These are phyloP conservation scores for Yarrowia hollandica DNA, from an alignment of 805 yeast species.

Conservation along the genomic window DNA sequence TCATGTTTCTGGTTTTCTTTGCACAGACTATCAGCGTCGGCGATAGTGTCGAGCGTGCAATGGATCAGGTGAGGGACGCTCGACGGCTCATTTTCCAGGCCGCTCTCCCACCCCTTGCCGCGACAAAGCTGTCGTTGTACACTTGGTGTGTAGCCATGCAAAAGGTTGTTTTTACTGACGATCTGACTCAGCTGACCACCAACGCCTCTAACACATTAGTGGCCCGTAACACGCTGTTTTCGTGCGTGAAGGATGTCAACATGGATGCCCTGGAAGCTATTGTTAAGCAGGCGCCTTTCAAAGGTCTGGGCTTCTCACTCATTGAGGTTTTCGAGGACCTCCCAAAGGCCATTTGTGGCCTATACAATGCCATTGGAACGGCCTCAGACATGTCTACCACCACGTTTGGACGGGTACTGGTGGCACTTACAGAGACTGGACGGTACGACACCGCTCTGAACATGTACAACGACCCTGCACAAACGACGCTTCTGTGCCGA, in stretches of 20 bases:
- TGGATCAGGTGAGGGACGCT: neutral
- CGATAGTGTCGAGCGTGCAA: neutral
- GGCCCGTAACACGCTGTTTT: neutral
- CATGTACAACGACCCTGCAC: neutral
- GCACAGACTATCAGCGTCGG: neutral
- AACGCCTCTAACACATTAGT: neutral
- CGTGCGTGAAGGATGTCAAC: neutral
- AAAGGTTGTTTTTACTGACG: neutral
- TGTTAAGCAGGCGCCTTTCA: neutral
- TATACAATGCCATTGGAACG: neutral
- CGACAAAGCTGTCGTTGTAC: neutral
- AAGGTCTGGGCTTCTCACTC: neutral
- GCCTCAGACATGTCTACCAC: neutral
- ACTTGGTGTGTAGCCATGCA: slow-evolving; percentile 13
- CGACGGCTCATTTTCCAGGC: neutral
- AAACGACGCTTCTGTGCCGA: neutral
- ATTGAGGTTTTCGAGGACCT: neutral
- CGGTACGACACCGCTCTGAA: neutral
- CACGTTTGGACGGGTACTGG: slow-evolving; percentile 15
- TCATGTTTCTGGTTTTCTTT: slow-evolving; percentile 15
- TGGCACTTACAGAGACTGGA: slow-evolving; percentile 11
- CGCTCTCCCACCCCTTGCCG: too few species aligned
- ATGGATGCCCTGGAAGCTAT: neutral
- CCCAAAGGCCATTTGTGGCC: neutral
- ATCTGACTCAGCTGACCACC: neutral